Percentiles rank a stretch among this genome's conserved stretches.
Conservation (phyloP, 2,329 filamentous ascomycete genomes). For the Colletotrichum echinochloae region DNA sequence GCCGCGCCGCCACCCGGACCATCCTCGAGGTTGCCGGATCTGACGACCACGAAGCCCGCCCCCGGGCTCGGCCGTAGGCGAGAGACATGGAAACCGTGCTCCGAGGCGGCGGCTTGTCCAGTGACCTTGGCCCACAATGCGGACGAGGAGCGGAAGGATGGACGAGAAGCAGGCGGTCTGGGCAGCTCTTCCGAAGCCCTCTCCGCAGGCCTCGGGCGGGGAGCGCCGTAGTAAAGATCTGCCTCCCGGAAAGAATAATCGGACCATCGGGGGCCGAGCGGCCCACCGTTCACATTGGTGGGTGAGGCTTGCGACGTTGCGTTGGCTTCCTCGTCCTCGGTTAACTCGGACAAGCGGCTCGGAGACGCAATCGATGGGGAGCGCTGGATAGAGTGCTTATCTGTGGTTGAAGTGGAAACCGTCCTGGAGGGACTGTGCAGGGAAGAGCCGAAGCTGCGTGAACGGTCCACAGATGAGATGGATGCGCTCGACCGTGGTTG, state of each 20-base stretch:
- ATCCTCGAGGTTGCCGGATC: slow-evolving; percentile 7
- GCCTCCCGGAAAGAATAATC: slow-evolving; percentile 54
- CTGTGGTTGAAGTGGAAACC: slow-evolving; percentile 5
- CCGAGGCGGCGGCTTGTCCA: background rate
- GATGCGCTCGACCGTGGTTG: slow-evolving; percentile 33
- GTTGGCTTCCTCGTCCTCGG: background rate
- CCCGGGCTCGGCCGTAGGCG: slow-evolving; percentile 9
- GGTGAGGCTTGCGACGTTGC: slow-evolving; percentile 6
- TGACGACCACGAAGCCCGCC: slow-evolving; percentile 26
- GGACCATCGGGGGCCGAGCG: slow-evolving; percentile 45
- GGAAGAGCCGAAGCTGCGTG: slow-evolving; percentile 22
- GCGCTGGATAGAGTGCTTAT: slow-evolving; percentile 14
- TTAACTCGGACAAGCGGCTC: slow-evolving; percentile 23
- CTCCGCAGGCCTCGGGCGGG: background rate
- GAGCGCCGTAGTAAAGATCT: slow-evolving; percentile 49
- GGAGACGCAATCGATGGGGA: slow-evolving; percentile 18
- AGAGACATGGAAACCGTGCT: slow-evolving; percentile 24
- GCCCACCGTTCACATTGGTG: slow-evolving; percentile 6
- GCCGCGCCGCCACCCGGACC: background rate
- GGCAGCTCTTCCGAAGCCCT: slow-evolving; percentile 25
- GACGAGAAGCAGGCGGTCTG: background rate
- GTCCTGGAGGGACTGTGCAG: slow-evolving; percentile 8
- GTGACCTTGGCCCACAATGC: slow-evolving; percentile 32
- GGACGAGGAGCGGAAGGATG: slow-evolving; percentile 25
- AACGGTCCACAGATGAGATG: slow-evolving; percentile 19